These are phyloP conservation scores for Globisporangium lucens DNA, from an alignment of 352 stramenopile genomes.

Conservation along the genomic window DNA sequence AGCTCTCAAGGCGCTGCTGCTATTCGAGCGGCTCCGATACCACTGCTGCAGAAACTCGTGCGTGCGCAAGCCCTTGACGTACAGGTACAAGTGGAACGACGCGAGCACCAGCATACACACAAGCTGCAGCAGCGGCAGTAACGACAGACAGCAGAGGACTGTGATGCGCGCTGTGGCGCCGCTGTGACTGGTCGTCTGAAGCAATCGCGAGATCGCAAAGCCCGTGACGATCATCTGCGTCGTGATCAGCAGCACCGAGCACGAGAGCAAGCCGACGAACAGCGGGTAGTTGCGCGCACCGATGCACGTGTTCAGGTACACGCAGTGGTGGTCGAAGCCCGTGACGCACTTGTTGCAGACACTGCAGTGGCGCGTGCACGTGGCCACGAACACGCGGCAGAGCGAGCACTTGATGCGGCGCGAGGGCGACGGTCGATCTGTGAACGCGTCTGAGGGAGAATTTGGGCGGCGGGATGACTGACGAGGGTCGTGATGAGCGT, in stretches of 20 bases:
- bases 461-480: background rate
- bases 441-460: background rate
- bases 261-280: constrained; percentile 57
- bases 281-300: constrained; percentile 67
- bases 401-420: constrained; percentile 28
- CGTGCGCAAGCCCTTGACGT: constrained; percentile 39
- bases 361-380: constrained; percentile 80
- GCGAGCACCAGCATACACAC: constrained; percentile 56
- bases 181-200: background rate
- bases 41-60: constrained; percentile 57
- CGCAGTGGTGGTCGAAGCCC: constrained; percentile 95
- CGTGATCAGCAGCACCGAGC: constrained; percentile 46
- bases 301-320: constrained; percentile 94
- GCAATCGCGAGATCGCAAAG: constrained; percentile 35
- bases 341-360: constrained; percentile 93
- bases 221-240: constrained; percentile 51
- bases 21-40: background rate
- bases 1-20: background rate
- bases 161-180: constrained; percentile 16
- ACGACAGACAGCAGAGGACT: constrained; percentile 31
- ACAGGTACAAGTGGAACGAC: constrained; percentile 66
- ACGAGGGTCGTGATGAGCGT: constrained; percentile 2
- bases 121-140: constrained; percentile 51
- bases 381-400: constrained; percentile 41
- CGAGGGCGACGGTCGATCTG: constrained; percentile 3